Percentiles rank a stretch among this genome's conserved stretches.
Evolutionary conservation across 228 moss, liverwort and hornwort species (phyloP).

Genomic region (Sphagnum magellanicum): DNA sequence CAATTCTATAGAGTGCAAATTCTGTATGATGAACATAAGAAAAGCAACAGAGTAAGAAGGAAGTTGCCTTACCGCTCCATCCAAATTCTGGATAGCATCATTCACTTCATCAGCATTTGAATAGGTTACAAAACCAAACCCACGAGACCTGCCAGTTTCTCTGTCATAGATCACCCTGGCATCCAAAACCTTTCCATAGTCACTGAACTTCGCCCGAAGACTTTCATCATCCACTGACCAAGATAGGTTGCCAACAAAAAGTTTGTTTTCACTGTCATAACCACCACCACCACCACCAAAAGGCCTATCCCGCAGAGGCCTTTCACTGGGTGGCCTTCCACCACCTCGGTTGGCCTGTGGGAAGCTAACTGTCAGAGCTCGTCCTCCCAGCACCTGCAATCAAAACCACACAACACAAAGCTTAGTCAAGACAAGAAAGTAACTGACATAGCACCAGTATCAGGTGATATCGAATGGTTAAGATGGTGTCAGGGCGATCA

Average conservation of each 20-base stretch:
- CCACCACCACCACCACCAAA: slow-evolving; percentile 17
- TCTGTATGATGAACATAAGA: background rate
- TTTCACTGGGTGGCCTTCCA: background rate
- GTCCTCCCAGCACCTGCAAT: slow-evolving; percentile 43
- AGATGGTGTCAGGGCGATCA: too few relatives aligned
- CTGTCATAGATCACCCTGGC: slow-evolving; percentile 69
- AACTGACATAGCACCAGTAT: too few relatives aligned
- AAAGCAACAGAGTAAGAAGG: background rate
- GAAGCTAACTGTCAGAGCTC: slow-evolving; percentile 71
- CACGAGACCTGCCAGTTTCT: slow-evolving; percentile 51
- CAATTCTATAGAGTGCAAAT: background rate
- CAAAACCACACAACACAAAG: background rate
- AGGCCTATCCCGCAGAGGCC: slow-evolving; percentile 21
- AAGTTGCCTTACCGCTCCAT: slow-evolving; percentile 9
- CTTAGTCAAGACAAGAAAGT: too few relatives aligned
- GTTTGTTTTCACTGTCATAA: slow-evolving; percentile 49
- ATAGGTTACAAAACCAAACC: slow-evolving; percentile 81
- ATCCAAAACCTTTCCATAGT: slow-evolving; percentile 72
- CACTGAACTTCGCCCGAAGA: slow-evolving; percentile 57
- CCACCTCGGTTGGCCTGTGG: slow-evolving; percentile 30
- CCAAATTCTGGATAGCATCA: slow-evolving; percentile 7
- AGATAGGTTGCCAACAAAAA: slow-evolving; percentile 79
- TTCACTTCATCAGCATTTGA: slow-evolving; percentile 14
- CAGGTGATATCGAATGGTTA: too few relatives aligned
- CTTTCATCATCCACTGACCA: slow-evolving; percentile 58